phyloP scores from a whole-genome alignment of 345 rosid species.

The Moricandia moricandioides region DNA sequence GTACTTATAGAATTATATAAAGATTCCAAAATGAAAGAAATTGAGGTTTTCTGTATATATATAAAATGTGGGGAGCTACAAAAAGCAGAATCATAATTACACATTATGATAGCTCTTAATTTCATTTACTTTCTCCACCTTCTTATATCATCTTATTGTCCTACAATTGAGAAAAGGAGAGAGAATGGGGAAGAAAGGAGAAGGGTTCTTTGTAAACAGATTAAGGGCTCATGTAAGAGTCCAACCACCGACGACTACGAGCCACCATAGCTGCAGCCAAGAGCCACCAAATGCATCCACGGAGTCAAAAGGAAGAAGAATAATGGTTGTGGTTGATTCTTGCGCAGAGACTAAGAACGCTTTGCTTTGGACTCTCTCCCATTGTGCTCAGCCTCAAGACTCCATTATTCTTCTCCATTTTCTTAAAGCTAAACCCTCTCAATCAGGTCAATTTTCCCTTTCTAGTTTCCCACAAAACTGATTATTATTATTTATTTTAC shows the following conservation, averaged over 20 bases:
- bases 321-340: constrained; percentile 83
- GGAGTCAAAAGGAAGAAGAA: constrained; percentile 53
- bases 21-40: not conserved
- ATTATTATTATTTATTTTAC: not conserved
- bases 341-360: constrained; percentile 77
- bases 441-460: constrained; percentile 8
- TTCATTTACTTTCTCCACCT: constrained; percentile 24
- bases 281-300: constrained; percentile 17
- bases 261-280: constrained; percentile 29
- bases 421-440: constrained; percentile 41
- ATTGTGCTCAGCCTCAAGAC: constrained; percentile 75
- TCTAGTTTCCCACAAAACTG: not conserved
- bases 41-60: not conserved
- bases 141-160: constrained; percentile 23
- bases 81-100: constrained; percentile 26
- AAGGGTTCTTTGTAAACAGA: constrained; percentile 74
- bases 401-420: constrained; percentile 66
- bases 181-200: constrained; percentile 54
- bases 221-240: constrained; percentile 72
- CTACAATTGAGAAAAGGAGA: not conserved
- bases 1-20: not conserved
- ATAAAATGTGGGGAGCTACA: constrained; percentile 13
- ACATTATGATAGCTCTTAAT: constrained; percentile 20
- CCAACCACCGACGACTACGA: constrained; percentile 58
- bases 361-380: constrained; percentile 88